Evolutionary conservation across 768 basidiomycete genomes (phyloP).

Genomic region (Lenzites betulinus): DNA sequence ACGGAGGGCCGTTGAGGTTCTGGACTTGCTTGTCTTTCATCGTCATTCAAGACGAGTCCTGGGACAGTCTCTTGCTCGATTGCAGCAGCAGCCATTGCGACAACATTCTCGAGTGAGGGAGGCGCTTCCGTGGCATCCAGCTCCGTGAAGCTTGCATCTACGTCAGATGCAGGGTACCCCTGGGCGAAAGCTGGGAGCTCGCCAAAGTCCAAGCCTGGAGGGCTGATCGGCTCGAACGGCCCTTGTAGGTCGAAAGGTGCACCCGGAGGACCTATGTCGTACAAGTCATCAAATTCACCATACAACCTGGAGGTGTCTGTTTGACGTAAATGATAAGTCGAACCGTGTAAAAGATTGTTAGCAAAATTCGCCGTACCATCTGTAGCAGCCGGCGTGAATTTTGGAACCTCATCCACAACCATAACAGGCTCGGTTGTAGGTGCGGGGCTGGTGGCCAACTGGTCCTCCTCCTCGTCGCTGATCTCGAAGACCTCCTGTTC

Average conservation of each 20-base stretch:
- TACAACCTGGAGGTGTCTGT: not conserved
- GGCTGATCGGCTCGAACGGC: slow-evolving; percentile 17
- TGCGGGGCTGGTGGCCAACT: not conserved
- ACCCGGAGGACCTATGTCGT: not conserved
- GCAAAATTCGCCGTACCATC: not conserved
- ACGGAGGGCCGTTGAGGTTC: not conserved
- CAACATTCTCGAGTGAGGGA: not conserved
- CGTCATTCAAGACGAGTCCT: no score
- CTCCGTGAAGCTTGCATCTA: not conserved
- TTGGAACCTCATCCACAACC: not conserved
- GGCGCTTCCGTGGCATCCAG: not conserved
- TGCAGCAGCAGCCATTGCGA: not conserved
- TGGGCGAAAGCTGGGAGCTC: slow-evolving; percentile 13
- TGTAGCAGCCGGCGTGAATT: not conserved
- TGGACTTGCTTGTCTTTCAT: not conserved
- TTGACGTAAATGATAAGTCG: not conserved
- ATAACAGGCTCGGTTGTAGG: not conserved
- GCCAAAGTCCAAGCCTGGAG: slow-evolving; percentile 20
- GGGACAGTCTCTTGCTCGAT: not conserved
- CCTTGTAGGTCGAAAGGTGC: slow-evolving; percentile 5
- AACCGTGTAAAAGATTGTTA: no score
- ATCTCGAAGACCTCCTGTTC: slow-evolving; percentile 27
- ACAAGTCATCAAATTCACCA: slow-evolving; percentile 10
- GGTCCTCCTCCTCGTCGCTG: slow-evolving; percentile 30
- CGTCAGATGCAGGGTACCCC: not conserved